Percentiles rank a stretch among this genome's conserved stretches.
Conservation (phyloP, 1,139 yeast genomes). For the Blastobotrys raffinosifermentans region DNA sequence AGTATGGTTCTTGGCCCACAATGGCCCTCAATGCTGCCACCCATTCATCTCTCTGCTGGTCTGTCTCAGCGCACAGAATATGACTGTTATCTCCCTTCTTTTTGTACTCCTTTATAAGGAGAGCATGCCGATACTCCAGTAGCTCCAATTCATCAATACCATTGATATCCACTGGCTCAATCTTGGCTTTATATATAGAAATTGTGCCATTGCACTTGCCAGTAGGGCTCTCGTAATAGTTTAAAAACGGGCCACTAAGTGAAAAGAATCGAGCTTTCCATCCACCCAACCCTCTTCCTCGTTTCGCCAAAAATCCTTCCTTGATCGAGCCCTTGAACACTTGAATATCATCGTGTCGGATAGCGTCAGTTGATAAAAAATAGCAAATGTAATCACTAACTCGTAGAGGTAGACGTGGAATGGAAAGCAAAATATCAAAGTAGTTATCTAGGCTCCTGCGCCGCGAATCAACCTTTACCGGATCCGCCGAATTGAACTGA, state of each 20-base stretch:
- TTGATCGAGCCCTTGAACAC: constrained; percentile 42
- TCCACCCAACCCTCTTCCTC: constrained; percentile 52
- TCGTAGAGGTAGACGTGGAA: constrained; percentile 52
- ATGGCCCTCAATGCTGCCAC: constrained; percentile 52
- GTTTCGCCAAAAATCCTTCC: constrained; percentile 64
- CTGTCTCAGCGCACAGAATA: constrained; percentile 77
- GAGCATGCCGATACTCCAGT: constrained; percentile 67
- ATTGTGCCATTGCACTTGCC: constrained; percentile 56
- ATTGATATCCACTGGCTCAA: constrained; percentile 39
- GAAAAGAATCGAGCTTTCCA: constrained; percentile 79
- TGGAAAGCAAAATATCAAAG: constrained; percentile 50
- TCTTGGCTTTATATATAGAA: constrained; percentile 51
- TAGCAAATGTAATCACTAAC: constrained; percentile 53
- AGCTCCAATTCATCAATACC: constrained; percentile 46
- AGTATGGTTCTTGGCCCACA: constrained; percentile 16
- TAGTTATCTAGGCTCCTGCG: constrained; percentile 52
- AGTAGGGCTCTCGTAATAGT: constrained; percentile 55
- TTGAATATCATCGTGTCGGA: constrained; percentile 19
- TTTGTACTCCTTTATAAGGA: constrained; percentile 60
- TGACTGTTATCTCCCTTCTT: constrained; percentile 53
- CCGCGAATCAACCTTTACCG: constrained; percentile 60
- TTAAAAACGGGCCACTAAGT: constrained; percentile 58
- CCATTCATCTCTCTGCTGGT: constrained; percentile 77
- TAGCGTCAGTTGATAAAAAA: constrained; percentile 63
- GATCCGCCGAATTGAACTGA: constrained; percentile 52